These are phyloP conservation scores for Saccharata proteae DNA, from an alignment of 2,329 filamentous ascomycete genomes.

Conservation along the genomic window DNA sequence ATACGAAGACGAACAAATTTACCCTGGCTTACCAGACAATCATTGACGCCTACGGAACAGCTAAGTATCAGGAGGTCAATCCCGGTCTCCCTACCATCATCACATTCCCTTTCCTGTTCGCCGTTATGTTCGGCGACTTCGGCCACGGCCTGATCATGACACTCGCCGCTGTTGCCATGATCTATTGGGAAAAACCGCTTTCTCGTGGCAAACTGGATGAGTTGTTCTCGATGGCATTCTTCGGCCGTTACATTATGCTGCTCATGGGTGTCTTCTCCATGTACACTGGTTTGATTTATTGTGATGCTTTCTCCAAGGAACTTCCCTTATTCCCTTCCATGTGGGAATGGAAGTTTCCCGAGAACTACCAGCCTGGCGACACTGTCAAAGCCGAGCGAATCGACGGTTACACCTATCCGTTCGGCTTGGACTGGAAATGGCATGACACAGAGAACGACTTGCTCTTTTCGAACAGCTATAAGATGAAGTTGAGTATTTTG, in stretches of 20 bases:
- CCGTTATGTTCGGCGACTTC: slow-evolving; percentile 99
- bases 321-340: slow-evolving; percentile 80
- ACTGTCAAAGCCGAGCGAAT: slow-evolving; percentile 53
- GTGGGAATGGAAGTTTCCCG: slow-evolving; percentile 80
- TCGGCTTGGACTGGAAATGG: slow-evolving; percentile 93
- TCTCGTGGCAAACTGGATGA: slow-evolving; percentile 83
- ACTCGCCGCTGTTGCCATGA: slow-evolving; percentile 74
- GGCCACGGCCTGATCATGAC: slow-evolving; percentile 90
- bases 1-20: slow-evolving; percentile 96
- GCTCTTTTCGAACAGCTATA: slow-evolving; percentile 95
- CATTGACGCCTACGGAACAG: slow-evolving; percentile 94
- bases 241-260: slow-evolving; percentile 94
- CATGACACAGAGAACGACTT: slow-evolving; percentile 91
- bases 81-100: slow-evolving; percentile 90
- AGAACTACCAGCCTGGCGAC: slow-evolving; percentile 52
- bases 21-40: slow-evolving; percentile 98
- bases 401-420: slow-evolving; percentile 75
- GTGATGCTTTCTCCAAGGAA: slow-evolving; percentile 91
- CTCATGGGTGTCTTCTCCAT: slow-evolving; percentile 97
- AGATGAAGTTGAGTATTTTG: slow-evolving; percentile 99
- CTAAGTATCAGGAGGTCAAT: slow-evolving; percentile 95
- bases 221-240: slow-evolving; percentile 96
- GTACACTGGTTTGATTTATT: slow-evolving; percentile 95
- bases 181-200: slow-evolving; percentile 86
- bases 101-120: slow-evolving; percentile 98